Base-by-base conservation (phyloP, 306 rosid genomes). In the Herpetospermum pedunculosum region DNA sequence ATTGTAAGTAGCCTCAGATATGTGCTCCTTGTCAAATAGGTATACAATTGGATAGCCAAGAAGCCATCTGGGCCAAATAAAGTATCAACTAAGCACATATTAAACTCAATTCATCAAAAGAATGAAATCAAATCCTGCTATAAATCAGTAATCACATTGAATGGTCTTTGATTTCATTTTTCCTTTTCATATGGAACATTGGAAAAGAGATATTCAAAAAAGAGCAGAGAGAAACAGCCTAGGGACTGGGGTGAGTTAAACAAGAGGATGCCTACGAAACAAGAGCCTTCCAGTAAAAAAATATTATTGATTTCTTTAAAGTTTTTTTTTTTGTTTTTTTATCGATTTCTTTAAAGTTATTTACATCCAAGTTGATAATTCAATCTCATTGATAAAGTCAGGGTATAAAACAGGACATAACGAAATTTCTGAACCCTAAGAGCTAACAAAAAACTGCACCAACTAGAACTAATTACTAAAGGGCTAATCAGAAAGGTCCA, bases 1-100 rank as follows among this genome's bases (percentile, higher is more conserved):
- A 82, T 90, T 92, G 78, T 72, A 83, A 64, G 87, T 72, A 73
- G 96, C 92, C 53, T 87, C 86, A 23, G 89, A 71, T 64, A 84
- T 83, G 72, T 81, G 90, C 48, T 90, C 92, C 86, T 85, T 90
- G 79, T 90, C 77, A 59, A 92, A 90, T 67, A 86, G 72, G 77
- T 90, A 92, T 69, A 85, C 95, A 67, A 92, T 85, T 25, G 98
- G 96, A 64, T 92, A 92, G 38, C 98, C 96, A 76, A 92, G 96
- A 84, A 92, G 96, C 98, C 98, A 92, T 78, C 96, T 90, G 91
- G 49, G 75, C 71, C 80, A 82, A 75, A 80, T 40, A 75, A 74
- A 63, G 11, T 60, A 63, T 34, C 44, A 19, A 35, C 46, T 3
- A 63, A 35, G 16, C 44, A 81, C 29, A 82, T 28, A 25, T 18